Conservation (phyloP, 805 yeast species). For the Yueomyces sp. region DNA sequence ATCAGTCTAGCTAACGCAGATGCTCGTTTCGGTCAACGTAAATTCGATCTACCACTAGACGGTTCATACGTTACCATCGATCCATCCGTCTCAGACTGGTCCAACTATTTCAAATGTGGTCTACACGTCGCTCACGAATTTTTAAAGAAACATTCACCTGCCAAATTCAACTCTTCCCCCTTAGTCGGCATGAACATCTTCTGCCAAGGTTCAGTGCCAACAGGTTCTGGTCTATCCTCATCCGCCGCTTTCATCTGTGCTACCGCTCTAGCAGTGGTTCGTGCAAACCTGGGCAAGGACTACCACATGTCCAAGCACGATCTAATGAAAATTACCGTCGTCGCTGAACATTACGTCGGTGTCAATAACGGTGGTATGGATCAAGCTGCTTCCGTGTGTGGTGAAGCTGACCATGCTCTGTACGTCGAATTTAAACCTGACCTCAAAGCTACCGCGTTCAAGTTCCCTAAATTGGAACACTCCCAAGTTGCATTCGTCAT, state of each 20-base stretch:
- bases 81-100: constrained; percentile 41
- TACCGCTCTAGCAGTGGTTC: constrained; percentile 42
- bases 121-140: constrained; percentile 43
- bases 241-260: constrained; percentile 64
- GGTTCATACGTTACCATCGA: constrained; percentile 35
- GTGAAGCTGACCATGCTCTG: constrained; percentile 44
- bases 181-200: constrained; percentile 39
- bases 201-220: constrained; percentile 54
- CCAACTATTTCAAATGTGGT: constrained; percentile 55
- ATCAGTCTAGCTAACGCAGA: constrained; percentile 26
- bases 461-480: constrained; percentile 36
- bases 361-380: constrained; percentile 76
- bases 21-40: constrained; percentile 23
- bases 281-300: constrained; percentile 32
- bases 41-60: constrained; percentile 28
- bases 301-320: constrained; percentile 33
- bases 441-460: constrained; percentile 39
- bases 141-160: constrained; percentile 23
- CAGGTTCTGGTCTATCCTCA: constrained; percentile 60
- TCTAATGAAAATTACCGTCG: constrained; percentile 46
- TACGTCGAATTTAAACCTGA: constrained; percentile 48
- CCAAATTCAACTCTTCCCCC: constrained; percentile 14
- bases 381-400: constrained; percentile 59
- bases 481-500: constrained; percentile 40
- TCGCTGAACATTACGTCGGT: constrained; percentile 58